A percentile compares a stretch with the other conserved stretches of the same genome.
phyloP scores from a whole-genome alignment of 257 asterid genomes.

The Solanum boliviense region DNA sequence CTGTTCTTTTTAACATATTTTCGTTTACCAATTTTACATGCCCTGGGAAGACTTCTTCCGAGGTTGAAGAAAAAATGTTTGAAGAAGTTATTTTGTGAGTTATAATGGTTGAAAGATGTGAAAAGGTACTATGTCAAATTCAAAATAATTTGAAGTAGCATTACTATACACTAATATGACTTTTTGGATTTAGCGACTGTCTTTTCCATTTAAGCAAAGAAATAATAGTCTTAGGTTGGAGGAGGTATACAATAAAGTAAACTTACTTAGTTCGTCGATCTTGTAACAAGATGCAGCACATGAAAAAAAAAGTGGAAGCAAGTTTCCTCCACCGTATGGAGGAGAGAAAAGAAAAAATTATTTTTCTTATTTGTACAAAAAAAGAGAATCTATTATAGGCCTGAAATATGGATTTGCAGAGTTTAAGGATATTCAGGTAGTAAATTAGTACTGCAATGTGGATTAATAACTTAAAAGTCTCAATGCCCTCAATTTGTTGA shows the following conservation, averaged over 20 bases:
- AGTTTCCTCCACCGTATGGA: not conserved
- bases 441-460: not conserved
- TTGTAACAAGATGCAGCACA: not conserved
- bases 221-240: not conserved
- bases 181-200: not conserved
- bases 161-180: not conserved
- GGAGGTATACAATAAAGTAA: not conserved
- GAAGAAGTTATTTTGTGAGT: not conserved
- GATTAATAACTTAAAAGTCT: no score
- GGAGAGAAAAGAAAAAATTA: not conserved
- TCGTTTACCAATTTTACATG: not conserved
- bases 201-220: not conserved
- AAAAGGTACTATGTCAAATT: not conserved
- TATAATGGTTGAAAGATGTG: not conserved
- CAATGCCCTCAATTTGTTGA: not conserved
- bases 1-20: not conserved
- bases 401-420: not conserved
- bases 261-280: not conserved
- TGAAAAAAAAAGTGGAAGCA: not conserved
- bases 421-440: not conserved
- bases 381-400: not conserved
- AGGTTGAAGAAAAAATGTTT: not conserved
- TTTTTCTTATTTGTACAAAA: not conserved
- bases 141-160: not conserved
- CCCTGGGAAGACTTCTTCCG: not conserved